A percentile compares a stretch with the other conserved stretches of the same genome.
Conservation (phyloP, 805 yeast genomes). For the Nakazawaea sp. region DNA sequence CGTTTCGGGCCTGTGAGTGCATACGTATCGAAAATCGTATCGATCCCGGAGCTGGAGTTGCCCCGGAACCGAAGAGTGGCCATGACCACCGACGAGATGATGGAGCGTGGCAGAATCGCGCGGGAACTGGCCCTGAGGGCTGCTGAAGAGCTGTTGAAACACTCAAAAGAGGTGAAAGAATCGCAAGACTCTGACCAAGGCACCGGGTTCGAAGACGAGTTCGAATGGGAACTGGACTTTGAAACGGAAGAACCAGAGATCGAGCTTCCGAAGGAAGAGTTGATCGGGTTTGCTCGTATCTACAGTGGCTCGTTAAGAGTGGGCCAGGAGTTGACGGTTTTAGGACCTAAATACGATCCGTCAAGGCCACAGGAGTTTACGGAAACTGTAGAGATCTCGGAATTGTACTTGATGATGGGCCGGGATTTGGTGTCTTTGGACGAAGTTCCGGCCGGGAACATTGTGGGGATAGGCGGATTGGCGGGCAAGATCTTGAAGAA, state of each 20-base stretch:
- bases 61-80: slow-evolving; percentile 46
- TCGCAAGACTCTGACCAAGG: slow-evolving; percentile 13
- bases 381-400: slow-evolving; percentile 53
- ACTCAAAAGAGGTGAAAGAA: slow-evolving; percentile 18
- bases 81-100: slow-evolving; percentile 46
- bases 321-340: slow-evolving; percentile 69
- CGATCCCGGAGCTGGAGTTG: slow-evolving; percentile 75
- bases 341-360: slow-evolving; percentile 88
- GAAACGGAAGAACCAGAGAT: slow-evolving; percentile 43
- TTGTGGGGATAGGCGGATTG: slow-evolving; percentile 90
- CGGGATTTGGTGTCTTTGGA: slow-evolving; percentile 73
- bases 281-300: slow-evolving; percentile 84
- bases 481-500: slow-evolving; percentile 77
- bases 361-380: slow-evolving; percentile 45
- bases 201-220: background rate
- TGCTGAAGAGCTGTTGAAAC: slow-evolving; percentile 38
- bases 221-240: slow-evolving; percentile 40
- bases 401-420: slow-evolving; percentile 85
- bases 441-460: slow-evolving; percentile 88
- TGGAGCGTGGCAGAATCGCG: slow-evolving; percentile 58
- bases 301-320: slow-evolving; percentile 75
- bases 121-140: slow-evolving; percentile 65
- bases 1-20: slow-evolving; percentile 61
- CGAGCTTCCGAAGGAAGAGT: slow-evolving; percentile 45
- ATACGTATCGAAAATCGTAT: slow-evolving; percentile 83